A percentile compares a stretch with the other conserved stretches of the same genome.
These are phyloP conservation scores for Lecanosticta acicola DNA, from an alignment of 2,329 filamentous ascomycete genomes.

Conservation along the genomic window DNA sequence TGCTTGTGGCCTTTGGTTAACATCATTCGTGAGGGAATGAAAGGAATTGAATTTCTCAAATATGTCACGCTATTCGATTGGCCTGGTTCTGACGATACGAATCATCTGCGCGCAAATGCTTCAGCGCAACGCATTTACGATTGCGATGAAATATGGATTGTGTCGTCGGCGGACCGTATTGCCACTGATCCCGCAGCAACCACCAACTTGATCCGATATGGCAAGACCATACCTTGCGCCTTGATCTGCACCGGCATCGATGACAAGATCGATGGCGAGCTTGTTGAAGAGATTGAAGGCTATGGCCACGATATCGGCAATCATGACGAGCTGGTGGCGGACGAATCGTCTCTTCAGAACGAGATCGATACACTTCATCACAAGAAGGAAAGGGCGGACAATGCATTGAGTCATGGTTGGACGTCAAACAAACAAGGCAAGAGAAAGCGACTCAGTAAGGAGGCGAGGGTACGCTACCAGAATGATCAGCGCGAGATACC, in stretches of 20 bases:
- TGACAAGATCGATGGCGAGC: background rate
- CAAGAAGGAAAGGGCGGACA: background rate
- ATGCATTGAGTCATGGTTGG: background rate
- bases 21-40: conserved; percentile 3
- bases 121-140: conserved; percentile 6
- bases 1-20: conserved; percentile 10
- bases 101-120: conserved; percentile 8
- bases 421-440: background rate
- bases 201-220: background rate
- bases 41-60: conserved; percentile 4
- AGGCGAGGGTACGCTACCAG: background rate
- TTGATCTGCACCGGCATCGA: background rate
- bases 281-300: background rate
- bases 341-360: background rate
- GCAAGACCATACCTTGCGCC: background rate
- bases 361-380: background rate
- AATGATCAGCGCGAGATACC: background rate
- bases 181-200: background rate
- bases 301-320: background rate
- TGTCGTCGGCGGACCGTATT: background rate
- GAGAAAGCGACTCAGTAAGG: background rate
- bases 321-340: background rate
- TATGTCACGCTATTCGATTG: conserved; percentile 11
- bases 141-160: conserved; percentile 17
- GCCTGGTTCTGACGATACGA: conserved; percentile 13